Conservation (phyloP, 345 rosid species). For the Draba incana region DNA sequence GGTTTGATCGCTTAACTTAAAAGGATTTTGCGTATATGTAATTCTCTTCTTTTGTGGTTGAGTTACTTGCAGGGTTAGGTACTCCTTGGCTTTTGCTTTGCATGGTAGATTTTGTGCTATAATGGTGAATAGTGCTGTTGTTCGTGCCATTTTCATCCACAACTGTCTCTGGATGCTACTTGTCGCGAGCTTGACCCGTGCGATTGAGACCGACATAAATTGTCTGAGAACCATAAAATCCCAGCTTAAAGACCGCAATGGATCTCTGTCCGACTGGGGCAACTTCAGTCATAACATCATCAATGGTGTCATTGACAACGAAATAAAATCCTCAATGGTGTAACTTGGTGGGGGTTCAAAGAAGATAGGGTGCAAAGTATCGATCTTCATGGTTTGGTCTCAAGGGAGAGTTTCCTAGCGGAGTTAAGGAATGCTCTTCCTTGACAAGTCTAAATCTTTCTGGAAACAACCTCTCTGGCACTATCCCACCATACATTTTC, state of each 20-base stretch:
- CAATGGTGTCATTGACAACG: no score
- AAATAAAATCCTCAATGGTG: slow-evolving; percentile 9
- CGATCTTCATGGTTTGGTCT: slow-evolving; percentile 28
- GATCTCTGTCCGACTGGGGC: slow-evolving; percentile 40
- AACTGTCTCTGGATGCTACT: slow-evolving; percentile 48
- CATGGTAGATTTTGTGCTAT: slow-evolving; percentile 12
- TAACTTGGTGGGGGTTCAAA: slow-evolving; percentile 9
- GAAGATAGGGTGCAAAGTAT: slow-evolving; percentile 18
- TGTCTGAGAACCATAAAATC: slow-evolving; percentile 52
- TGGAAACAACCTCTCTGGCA: slow-evolving; percentile 35
- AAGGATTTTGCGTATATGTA: no score
- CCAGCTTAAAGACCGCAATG: slow-evolving; percentile 53
- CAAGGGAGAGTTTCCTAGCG: slow-evolving; percentile 40
- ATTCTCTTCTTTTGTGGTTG: no score
- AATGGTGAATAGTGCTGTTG: slow-evolving; percentile 34
- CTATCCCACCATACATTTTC: slow-evolving; percentile 21
- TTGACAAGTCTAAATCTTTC: slow-evolving; percentile 22
- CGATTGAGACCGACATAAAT: slow-evolving; percentile 45
- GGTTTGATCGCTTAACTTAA: no score
- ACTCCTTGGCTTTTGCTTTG: slow-evolving; percentile 16
- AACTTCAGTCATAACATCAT: not conserved
- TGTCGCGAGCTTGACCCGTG: slow-evolving; percentile 45
- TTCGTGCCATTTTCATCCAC: slow-evolving; percentile 20
- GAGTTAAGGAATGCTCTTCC: slow-evolving; percentile 28
- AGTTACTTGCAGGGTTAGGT: no score